A percentile compares a stretch with the other conserved stretches of the same genome.
Evolutionary conservation across 495 filamentous ascomycete genomes (phyloP).

Genomic region (Tuber melanosporum): DNA sequence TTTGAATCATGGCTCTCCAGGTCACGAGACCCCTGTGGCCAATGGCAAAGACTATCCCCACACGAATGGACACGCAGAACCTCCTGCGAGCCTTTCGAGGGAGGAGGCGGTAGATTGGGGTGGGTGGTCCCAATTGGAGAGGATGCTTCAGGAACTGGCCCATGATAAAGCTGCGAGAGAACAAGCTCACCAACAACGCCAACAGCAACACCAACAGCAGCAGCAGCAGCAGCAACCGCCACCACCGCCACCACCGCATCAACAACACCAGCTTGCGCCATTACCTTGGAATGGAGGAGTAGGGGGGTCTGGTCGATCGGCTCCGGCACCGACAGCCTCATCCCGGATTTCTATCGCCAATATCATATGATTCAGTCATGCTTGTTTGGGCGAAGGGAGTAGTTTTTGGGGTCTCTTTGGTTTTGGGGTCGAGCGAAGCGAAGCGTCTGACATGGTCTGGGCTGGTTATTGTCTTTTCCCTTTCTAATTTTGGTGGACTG

Average conservation of each 20-base stretch:
- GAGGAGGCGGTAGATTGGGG: slow-evolving; percentile 53
- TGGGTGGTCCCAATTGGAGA: slow-evolving; percentile 51
- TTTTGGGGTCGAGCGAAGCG: slow-evolving; percentile 19
- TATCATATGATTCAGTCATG: slow-evolving; percentile 54
- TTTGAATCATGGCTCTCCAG: slow-evolving; percentile 37
- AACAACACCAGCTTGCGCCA: slow-evolving; percentile 45
- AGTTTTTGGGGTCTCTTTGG: slow-evolving; percentile 24
- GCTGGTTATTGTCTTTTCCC: slow-evolving; percentile 24
- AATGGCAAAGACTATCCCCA: slow-evolving; percentile 35
- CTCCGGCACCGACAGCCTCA: slow-evolving; percentile 44
- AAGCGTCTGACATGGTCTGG: slow-evolving; percentile 12
- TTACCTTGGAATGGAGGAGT: slow-evolving; percentile 42
- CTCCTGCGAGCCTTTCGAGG: slow-evolving; percentile 44
- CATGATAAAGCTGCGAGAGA: slow-evolving; percentile 25
- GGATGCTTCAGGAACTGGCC: slow-evolving; percentile 38
- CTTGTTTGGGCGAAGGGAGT: not conserved
- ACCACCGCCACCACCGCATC: slow-evolving; percentile 27
- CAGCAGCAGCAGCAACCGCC: slow-evolving; percentile 18
- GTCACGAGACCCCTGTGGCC: slow-evolving; percentile 19
- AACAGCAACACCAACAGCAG: slow-evolving; percentile 14
- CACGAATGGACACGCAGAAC: slow-evolving; percentile 23
- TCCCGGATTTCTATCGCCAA: slow-evolving; percentile 73
- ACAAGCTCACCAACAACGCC: slow-evolving; percentile 35
- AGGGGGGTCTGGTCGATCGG: slow-evolving; percentile 41
- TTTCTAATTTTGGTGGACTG: slow-evolving; percentile 8